These are phyloP conservation scores for Lachnellula arida DNA, from an alignment of 2,329 filamentous ascomycete species.

Conservation along the genomic window DNA sequence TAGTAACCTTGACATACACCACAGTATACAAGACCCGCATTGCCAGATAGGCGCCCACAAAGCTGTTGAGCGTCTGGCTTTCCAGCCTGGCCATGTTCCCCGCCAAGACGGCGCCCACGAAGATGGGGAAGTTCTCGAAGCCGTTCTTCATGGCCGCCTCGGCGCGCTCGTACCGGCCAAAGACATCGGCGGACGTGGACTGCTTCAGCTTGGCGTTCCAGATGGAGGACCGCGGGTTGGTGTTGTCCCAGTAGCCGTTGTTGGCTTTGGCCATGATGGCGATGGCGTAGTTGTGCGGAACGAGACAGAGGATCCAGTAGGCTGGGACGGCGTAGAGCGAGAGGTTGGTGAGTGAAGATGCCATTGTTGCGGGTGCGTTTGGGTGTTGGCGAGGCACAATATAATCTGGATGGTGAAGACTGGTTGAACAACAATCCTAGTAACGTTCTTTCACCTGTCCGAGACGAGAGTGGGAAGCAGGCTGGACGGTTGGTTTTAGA, in stretches of 20 bases:
- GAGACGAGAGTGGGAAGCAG: too few species aligned
- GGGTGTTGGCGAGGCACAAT: too few species aligned
- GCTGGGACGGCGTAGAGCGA: slow-evolving; percentile 37
- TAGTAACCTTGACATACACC: background rate
- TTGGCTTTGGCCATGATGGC: slow-evolving; percentile 28
- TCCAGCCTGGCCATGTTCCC: slow-evolving; percentile 37
- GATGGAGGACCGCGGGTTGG: slow-evolving; percentile 36
- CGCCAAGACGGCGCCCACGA: slow-evolving; percentile 39
- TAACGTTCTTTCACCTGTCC: too few species aligned
- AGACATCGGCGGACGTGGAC: slow-evolving; percentile 33
- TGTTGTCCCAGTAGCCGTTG: slow-evolving; percentile 39
- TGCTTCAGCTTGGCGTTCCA: slow-evolving; percentile 35
- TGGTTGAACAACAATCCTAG: too few species aligned
- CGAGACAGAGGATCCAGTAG: slow-evolving; percentile 38
- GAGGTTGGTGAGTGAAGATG: background rate
- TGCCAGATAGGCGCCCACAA: slow-evolving; percentile 8
- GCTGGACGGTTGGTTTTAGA: too few species aligned
- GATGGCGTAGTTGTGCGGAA: slow-evolving; percentile 38
- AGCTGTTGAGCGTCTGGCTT: slow-evolving; percentile 13
- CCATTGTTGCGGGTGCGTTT: too few species aligned
- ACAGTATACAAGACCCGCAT: slow-evolving; percentile 7
- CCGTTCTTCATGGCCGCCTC: slow-evolving; percentile 42
- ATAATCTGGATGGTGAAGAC: too few species aligned
- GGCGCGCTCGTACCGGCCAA: slow-evolving; percentile 40
- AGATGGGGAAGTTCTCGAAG: slow-evolving; percentile 43